Base-by-base conservation (phyloP, 805 yeast genomes). In the Wickerhamiella domercqiae region DNA sequence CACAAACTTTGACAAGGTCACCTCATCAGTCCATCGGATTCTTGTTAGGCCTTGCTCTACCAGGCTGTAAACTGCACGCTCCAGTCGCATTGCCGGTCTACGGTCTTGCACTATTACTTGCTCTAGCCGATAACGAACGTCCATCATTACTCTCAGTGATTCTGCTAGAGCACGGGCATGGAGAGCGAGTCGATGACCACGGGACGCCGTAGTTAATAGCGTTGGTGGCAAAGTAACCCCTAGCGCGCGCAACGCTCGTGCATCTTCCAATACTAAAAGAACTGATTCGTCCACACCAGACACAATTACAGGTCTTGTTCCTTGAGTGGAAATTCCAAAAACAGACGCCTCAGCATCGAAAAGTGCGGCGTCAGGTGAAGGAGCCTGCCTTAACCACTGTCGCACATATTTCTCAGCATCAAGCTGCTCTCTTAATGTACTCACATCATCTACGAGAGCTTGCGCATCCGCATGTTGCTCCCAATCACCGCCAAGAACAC, bases 401-500 rank as follows among this genome's bases (percentile, higher is more conserved):
- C 33, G 33, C 7, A 30, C 21, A 7, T 13, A 15, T 14, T 30
- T 30, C 41, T 72, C 80, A 1, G 60, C 53, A 7, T 67, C 60
- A 1, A 87, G 67, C 42, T 67, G 70, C 37, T 65, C 67, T 0
- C 94, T n/a, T n/a, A 30, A 21, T 14, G 13, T 20, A 9, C 9
- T 9, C 5, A 21, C 11, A 21, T 30, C 33, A 9, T 30, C 33
- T 17, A 21, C 33, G 5, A 30, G 11, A 7, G 21, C 11, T 18
- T 17, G 33, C 5, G 21, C 95, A 37, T 75, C 83, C 2, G 75
- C 68, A 40, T 70, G 72, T 7, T 63, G 56, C 16, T 54, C 57
- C 86, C 86, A 78, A 5, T 72, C 71, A 14, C 61, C 50, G 0
- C 84, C 80, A 5, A 78, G 56, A 3, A 76, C 62, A 9, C 63